These are phyloP conservation scores for Alternaria brassicae DNA, from an alignment of 2,329 filamentous ascomycete species.

Conservation along the genomic window DNA sequence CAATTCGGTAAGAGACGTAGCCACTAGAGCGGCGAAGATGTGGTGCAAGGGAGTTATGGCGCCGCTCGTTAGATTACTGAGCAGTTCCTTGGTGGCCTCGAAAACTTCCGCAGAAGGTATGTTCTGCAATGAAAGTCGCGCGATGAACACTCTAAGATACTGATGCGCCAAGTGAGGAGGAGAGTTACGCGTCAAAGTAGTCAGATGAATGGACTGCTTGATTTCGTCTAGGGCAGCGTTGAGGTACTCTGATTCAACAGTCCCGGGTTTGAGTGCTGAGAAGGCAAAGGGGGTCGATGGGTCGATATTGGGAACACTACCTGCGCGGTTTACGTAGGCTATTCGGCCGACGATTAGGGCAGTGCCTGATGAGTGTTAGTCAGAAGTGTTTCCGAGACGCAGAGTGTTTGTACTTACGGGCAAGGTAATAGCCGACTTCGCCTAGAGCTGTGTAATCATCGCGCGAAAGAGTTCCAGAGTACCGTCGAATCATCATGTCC, in stretches of 20 bases:
- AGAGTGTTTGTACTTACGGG: conserved; percentile 36
- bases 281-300: conserved; percentile 40
- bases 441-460: conserved; percentile 43
- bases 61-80: conserved; percentile 34
- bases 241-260: conserved; percentile 37
- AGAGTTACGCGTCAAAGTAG: conserved; percentile 36
- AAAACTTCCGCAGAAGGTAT: conserved; percentile 36
- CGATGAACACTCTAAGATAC: conserved; percentile 46
- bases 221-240: conserved; percentile 41
- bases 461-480: conserved; percentile 40
- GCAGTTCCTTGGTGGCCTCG: conserved; percentile 37
- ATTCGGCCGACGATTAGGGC: conserved; percentile 44
- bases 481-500: conserved; percentile 42
- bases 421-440: conserved; percentile 46
- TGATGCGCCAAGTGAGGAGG: conserved; percentile 46
- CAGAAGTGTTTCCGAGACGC: background rate
- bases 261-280: conserved; percentile 32
- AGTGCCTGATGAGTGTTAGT: conserved; percentile 30
- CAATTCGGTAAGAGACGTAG: conserved; percentile 45
- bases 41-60: conserved; percentile 46
- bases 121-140: conserved; percentile 35
- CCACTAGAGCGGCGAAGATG: conserved; percentile 47
- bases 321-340: conserved; percentile 37
- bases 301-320: conserved; percentile 42
- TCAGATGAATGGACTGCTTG: conserved; percentile 43